These are phyloP conservation scores for Amyloporia xantha DNA, from an alignment of 768 basidiomycete species.

Conservation along the genomic window DNA sequence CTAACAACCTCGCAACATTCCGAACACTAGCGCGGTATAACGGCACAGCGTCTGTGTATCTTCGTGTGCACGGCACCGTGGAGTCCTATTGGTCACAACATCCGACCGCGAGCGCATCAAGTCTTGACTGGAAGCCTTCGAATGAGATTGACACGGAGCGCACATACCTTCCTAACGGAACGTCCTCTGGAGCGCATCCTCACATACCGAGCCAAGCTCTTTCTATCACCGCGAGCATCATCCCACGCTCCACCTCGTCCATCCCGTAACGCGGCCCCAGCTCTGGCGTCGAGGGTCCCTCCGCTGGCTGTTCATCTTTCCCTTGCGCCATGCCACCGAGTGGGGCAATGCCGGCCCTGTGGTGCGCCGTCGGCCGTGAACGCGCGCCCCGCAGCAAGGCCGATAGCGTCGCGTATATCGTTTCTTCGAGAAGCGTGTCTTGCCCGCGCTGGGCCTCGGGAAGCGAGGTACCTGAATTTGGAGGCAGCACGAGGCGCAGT, in stretches of 20 bases:
- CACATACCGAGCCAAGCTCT: constrained; percentile 18
- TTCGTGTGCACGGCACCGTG: background rate
- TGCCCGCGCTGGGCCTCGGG: constrained; percentile 1
- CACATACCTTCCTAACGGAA: background rate
- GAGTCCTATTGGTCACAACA: background rate
- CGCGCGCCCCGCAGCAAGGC: constrained; percentile 1
- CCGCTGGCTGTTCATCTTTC: background rate
- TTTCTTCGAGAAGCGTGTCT: constrained; percentile 3
- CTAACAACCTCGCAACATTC: background rate
- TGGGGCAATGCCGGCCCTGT: background rate
- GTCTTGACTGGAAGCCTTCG: too few relatives aligned
- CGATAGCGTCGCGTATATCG: background rate
- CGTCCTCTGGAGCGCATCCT: background rate
- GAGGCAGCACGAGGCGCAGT: constrained; percentile 32
- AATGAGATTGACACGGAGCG: background rate
- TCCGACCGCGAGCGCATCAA: background rate
- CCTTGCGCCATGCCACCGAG: background rate
- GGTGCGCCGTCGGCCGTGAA: background rate
- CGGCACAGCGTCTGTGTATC: background rate
- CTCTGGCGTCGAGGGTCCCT: constrained; percentile 5
- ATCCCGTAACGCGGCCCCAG: constrained; percentile 6
- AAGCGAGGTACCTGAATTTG: background rate
- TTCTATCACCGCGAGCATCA: constrained; percentile 24
- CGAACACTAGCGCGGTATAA: background rate
- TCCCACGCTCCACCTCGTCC: constrained; percentile 20